A percentile compares a stretch with the other conserved stretches of the same genome.
phyloP scores from a whole-genome alignment of 2,329 filamentous ascomycete genomes.

The Lizonia empirigonia region DNA sequence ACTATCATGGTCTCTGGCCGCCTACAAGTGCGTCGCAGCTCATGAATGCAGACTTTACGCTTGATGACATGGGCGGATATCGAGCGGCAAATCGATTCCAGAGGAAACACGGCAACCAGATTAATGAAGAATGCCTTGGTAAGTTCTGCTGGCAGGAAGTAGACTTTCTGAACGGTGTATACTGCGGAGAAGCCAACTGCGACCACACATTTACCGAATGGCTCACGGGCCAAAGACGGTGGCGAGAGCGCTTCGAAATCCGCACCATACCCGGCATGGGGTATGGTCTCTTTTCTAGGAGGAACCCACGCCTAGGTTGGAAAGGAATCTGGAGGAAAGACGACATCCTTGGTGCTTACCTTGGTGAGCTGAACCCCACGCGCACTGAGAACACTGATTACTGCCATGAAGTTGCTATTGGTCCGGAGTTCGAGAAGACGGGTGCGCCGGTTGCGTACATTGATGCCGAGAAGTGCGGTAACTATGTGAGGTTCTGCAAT shows the following conservation, averaged over 20 bases:
- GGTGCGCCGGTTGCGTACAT: not conserved
- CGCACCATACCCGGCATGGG: not conserved
- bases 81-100: not conserved
- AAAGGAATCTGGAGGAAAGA: constrained; percentile 1
- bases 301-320: not conserved
- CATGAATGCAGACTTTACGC: not conserved
- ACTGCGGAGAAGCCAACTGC: constrained; percentile 1
- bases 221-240: constrained; percentile 1
- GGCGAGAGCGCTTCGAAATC: constrained; percentile 10
- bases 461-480: constrained; percentile 7
- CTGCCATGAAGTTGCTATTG: constrained; percentile 9
- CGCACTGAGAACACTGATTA: constrained; percentile 8
- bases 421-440: constrained; percentile 4
- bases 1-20: constrained; percentile 4
- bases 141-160: constrained; percentile 13
- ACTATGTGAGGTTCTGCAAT: constrained; percentile 18
- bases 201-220: constrained; percentile 15
- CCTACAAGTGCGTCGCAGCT: constrained; percentile 1
- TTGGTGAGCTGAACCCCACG: constrained; percentile 14
- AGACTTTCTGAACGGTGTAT: not conserved
- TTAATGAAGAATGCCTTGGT: constrained; percentile 2
- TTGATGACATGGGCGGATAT: not conserved
- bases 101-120: not conserved
- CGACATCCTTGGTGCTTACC: constrained; percentile 3
- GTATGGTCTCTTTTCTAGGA: not conserved